These are phyloP conservation scores for Porogramme epimiltina DNA, from an alignment of 1,284 basidiomycete species.

Conservation along the genomic window DNA sequence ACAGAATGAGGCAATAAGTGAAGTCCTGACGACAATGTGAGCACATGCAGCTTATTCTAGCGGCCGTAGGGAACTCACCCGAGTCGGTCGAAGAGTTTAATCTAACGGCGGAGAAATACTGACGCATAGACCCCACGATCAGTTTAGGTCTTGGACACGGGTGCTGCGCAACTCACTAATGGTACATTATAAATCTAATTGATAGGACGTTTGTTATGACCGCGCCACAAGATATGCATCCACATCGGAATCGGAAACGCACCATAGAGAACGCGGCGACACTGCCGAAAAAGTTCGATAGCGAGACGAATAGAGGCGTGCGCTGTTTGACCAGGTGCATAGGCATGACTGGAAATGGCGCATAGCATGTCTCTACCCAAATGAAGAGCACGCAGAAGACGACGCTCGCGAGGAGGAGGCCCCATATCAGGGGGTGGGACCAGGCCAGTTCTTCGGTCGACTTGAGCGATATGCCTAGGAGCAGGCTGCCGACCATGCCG, in stretches of 20 bases:
- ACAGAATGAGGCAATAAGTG: conserved; percentile 90
- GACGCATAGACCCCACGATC: background rate
- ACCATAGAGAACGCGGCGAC: conserved; percentile 82
- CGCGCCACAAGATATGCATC: background rate
- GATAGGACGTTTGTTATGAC: conserved; percentile 8
- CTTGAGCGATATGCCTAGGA: conserved; percentile 80
- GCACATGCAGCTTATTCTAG: conserved; percentile 1
- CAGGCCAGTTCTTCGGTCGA: conserved; percentile 81
- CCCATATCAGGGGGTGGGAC: conserved; percentile 70
- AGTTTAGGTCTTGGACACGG: background rate
- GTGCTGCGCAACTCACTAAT: conserved; percentile 47
- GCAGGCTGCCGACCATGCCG: conserved; percentile 67
- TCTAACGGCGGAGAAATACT: conserved; percentile 87
- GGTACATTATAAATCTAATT: conserved; percentile 83
- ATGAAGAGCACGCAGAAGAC: conserved; percentile 64
- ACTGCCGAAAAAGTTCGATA: conserved; percentile 79
- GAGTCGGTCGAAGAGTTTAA: conserved; percentile 71
- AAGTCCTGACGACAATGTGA: conserved; percentile 44
- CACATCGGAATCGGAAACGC: conserved; percentile 31
- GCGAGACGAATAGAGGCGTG: conserved; percentile 78
- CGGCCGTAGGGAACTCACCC: conserved; percentile 45
- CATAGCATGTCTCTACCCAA: conserved; percentile 71
- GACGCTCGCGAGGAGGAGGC: conserved; percentile 59
- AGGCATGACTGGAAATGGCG: conserved; percentile 85
- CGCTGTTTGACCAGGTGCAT: conserved; percentile 72